Evolutionary conservation across 768 basidiomycete species (phyloP).

Genomic region (Boletus barrowsii): DNA sequence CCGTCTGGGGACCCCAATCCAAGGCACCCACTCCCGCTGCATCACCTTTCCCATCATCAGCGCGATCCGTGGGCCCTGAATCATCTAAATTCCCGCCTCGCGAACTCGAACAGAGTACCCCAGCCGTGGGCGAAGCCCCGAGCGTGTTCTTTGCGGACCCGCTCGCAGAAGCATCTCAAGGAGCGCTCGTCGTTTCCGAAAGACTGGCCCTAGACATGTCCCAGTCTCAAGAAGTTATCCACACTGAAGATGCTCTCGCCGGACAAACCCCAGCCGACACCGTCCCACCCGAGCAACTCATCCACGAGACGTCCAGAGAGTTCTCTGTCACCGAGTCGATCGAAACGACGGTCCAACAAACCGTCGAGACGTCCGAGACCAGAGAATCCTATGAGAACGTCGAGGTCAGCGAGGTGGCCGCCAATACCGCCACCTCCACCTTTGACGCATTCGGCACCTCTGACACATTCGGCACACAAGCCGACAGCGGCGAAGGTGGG

Average conservation of each 20-base stretch:
- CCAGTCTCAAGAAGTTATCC: neutral
- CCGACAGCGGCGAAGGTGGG: neutral
- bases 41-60: constrained; percentile 23
- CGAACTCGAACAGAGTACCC: constrained; percentile 7
- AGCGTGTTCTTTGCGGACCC: neutral
- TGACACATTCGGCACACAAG: neutral
- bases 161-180: neutral
- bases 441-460: neutral
- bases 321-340: neutral
- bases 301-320: constrained; percentile 2
- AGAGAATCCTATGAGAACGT: constrained; percentile 4
- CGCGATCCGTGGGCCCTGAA: constrained; percentile 22
- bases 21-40: constrained; percentile 27
- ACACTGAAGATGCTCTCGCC: constrained; percentile 1
- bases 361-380: constrained; percentile 3
- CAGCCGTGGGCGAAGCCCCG: constrained; percentile 15
- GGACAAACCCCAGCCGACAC: constrained; percentile 30
- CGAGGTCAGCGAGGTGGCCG: neutral
- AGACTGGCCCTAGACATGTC: constrained; percentile 15
- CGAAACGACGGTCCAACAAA: constrained; percentile 8
- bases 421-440: neutral
- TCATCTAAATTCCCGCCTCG: neutral
- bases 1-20: constrained; percentile 47
- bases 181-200: neutral
- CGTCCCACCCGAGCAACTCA: constrained; percentile 21